Conservation (phyloP, 1,139 yeast genomes). For the Geotrichum bryndzae region DNA sequence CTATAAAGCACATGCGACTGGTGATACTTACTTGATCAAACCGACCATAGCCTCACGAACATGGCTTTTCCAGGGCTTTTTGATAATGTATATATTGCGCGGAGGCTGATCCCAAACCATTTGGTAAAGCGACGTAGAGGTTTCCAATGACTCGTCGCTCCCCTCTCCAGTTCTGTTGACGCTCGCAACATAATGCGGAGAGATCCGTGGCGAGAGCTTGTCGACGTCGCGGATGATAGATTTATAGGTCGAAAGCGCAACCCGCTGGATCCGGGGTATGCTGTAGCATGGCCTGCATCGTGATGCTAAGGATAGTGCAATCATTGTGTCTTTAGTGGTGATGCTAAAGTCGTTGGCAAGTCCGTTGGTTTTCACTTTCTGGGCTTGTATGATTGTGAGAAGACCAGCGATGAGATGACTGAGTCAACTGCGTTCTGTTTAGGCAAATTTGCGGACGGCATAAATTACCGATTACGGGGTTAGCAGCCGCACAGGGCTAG, state of each 20-base stretch:
- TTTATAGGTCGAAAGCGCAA: background rate
- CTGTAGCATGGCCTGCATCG: background rate
- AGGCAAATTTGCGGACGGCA: background rate
- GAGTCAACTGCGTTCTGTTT: background rate
- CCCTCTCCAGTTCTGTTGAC: background rate
- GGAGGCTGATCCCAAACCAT: conserved; percentile 37
- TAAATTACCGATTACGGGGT: background rate
- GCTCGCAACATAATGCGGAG: conserved; percentile 10
- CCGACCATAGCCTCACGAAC: conserved; percentile 63
- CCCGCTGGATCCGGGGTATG: background rate
- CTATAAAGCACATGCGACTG: background rate
- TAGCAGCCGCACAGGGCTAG: background rate
- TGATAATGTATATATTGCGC: conserved; percentile 68
- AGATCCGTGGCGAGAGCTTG: conserved; percentile 2
- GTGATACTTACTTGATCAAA: conserved; percentile 44
- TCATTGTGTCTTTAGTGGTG: background rate
- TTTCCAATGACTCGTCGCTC: background rate
- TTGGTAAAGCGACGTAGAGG: background rate
- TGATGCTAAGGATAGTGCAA: background rate
- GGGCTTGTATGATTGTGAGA: background rate
- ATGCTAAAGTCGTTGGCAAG: background rate
- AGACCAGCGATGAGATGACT: background rate
- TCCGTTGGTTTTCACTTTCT: background rate
- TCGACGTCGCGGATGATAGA: conserved; percentile 9
- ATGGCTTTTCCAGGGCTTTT: conserved; percentile 70